Evolutionary conservation across 352 stramenopile genomes (phyloP).

Genomic region (Phytophthora sojae): DNA sequence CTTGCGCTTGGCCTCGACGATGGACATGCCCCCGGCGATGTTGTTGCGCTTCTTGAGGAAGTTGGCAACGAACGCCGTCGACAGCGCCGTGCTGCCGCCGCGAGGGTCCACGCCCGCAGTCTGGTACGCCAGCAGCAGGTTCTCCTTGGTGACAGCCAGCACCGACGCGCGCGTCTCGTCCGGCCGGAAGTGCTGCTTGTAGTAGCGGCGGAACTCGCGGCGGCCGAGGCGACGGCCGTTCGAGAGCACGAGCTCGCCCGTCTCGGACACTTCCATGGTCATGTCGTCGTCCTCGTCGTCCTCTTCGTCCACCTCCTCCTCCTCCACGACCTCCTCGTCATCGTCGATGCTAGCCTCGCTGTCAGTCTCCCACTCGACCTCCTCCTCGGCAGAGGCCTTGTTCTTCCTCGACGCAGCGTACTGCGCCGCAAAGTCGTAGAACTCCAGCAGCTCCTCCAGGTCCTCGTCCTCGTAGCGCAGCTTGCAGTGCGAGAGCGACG

Average conservation of each 20-base stretch:
- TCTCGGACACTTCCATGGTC: constrained; percentile 85
- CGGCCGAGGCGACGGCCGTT: constrained; percentile 88
- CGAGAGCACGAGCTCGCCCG: constrained; percentile 89
- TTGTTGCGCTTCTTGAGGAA: constrained; percentile 87
- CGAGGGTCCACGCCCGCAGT: constrained; percentile 69
- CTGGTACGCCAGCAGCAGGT: constrained; percentile 79
- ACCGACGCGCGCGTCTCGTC: constrained; percentile 82
- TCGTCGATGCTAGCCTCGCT: constrained; percentile 80
- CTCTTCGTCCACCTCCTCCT: constrained; percentile 58
- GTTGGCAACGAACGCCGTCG: constrained; percentile 81
- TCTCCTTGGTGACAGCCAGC: constrained; percentile 80
- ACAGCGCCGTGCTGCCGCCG: constrained; percentile 70
- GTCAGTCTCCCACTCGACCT: constrained; percentile 82
- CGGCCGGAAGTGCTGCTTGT: constrained; percentile 89
- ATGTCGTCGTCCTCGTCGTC: constrained; percentile 58
- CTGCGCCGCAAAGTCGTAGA: constrained; percentile 92
- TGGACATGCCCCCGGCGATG: constrained; percentile 78
- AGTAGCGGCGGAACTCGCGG: constrained; percentile 91
- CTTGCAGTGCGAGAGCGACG: constrained; percentile 91
- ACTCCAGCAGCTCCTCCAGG: constrained; percentile 89
- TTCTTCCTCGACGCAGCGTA: constrained; percentile 60
- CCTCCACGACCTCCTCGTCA: constrained; percentile 79
- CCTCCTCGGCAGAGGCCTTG: constrained; percentile 40
- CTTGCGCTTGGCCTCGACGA: constrained; percentile 69
- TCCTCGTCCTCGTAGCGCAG: constrained; percentile 93